Evolutionary conservation across 805 yeast genomes (phyloP).

Genomic region (Wickerhamiella alocasiicola): DNA sequence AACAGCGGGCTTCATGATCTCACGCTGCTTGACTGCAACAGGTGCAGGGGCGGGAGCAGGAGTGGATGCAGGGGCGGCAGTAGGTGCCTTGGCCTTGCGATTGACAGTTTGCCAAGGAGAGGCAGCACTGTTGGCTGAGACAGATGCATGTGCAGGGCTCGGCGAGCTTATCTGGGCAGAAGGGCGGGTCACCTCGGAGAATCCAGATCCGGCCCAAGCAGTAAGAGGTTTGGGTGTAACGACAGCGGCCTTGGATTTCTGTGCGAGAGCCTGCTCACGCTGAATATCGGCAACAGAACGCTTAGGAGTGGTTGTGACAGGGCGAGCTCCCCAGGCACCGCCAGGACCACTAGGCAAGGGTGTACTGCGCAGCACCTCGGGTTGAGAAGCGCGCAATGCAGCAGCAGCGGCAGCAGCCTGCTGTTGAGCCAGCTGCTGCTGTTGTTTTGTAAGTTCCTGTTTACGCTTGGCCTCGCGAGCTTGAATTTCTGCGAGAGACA

Average conservation of each 20-base stretch:
- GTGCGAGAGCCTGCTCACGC: slow-evolving; percentile 27
- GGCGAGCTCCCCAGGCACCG: slow-evolving; percentile 15
- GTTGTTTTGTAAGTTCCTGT: slow-evolving; percentile 14
- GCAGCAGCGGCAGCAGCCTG: slow-evolving; percentile 3
- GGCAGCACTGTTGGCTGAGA: background rate
- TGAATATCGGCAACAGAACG: slow-evolving; percentile 29
- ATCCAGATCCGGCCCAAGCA: slow-evolving; percentile 9
- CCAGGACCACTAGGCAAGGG: background rate
- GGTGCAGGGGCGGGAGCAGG: slow-evolving; percentile 8
- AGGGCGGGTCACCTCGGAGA: slow-evolving; percentile 7
- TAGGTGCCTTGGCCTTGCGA: slow-evolving; percentile 17
- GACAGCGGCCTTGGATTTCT: slow-evolving; percentile 5
- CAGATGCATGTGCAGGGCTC: background rate
- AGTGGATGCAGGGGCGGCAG: slow-evolving; percentile 6
- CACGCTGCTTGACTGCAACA: slow-evolving; percentile 6
- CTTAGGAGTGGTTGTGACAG: slow-evolving; percentile 18
- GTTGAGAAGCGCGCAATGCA: too few species aligned
- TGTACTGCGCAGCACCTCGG: slow-evolving; percentile 2
- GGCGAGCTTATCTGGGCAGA: background rate
- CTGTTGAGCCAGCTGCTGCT: background rate
- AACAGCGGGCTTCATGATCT: slow-evolving; percentile 16
- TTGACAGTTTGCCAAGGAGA: slow-evolving; percentile 11
- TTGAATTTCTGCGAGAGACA: slow-evolving; percentile 26
- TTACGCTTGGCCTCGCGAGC: slow-evolving; percentile 23
- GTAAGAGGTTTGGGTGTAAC: slow-evolving; percentile 7